A percentile compares a stretch with the other conserved stretches of the same genome.
phyloP scores from a whole-genome alignment of 768 basidiomycete species.

The Fistulinella prunicolor region DNA sequence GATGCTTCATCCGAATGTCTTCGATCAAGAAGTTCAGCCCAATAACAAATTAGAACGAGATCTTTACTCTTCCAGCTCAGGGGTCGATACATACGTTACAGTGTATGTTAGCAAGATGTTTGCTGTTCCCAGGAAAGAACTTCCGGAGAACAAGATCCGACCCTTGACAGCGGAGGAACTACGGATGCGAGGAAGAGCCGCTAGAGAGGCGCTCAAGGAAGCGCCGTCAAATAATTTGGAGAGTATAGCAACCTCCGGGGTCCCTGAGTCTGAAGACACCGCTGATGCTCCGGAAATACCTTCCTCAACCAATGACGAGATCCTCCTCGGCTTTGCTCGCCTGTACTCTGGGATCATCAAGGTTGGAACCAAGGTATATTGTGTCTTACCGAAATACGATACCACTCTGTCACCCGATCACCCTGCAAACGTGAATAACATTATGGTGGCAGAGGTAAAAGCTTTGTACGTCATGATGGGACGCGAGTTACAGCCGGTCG shows the following conservation, averaged over 20 bases:
- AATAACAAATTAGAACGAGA: constrained; percentile 82
- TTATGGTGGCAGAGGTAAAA: constrained; percentile 60
- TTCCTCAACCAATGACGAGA: constrained; percentile 42
- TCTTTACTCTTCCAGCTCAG: constrained; percentile 68
- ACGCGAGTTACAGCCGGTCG: constrained; percentile 81
- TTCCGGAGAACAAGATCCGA: constrained; percentile 84
- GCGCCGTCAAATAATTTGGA: constrained; percentile 28
- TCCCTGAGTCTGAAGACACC: neutral
- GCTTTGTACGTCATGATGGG: constrained; percentile 98
- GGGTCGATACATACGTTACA: constrained; percentile 55
- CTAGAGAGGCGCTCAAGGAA: constrained; percentile 41
- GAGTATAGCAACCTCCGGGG: constrained; percentile 6
- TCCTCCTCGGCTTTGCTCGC: constrained; percentile 88
- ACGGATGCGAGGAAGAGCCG: constrained; percentile 59
- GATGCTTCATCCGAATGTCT: constrained; percentile 84
- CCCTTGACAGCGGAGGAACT: constrained; percentile 81
- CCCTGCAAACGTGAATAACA: constrained; percentile 62
- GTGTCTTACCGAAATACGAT: constrained; percentile 86
- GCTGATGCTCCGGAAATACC: neutral
- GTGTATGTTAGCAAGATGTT: constrained; percentile 99
- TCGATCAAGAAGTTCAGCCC: constrained; percentile 55
- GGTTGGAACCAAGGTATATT: constrained; percentile 60
- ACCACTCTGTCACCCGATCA: constrained; percentile 57
- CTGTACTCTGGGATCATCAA: constrained; percentile 87
- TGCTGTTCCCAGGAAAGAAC: constrained; percentile 72